Base-by-base conservation (phyloP, 2,329 filamentous ascomycete genomes). In the Penicillium hordei region DNA sequence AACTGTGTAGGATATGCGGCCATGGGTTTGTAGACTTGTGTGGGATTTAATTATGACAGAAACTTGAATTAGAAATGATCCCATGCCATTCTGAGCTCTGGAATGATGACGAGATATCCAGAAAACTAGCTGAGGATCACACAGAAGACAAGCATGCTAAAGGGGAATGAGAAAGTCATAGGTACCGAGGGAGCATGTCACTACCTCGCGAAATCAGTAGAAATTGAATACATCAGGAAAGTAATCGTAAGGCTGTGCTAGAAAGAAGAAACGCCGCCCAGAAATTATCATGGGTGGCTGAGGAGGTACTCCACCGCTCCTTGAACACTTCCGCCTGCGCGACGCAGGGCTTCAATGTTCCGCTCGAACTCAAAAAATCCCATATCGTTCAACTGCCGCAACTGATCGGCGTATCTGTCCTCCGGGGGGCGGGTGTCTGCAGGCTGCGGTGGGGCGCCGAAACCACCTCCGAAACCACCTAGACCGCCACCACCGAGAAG, bases 361-460 rank as follows among this genome's bases (percentile, higher is more conserved):
- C 90, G 81, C 52, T 99, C 93, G 70, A 97, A 99, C 71, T 99
- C 93, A 72, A 87, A 96, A 78, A 99, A 99, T 3, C 94, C 94
- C 94, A 99, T 99, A 65, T 97, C 94, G 74, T 99, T 99, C 61
- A 99, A 79, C 77, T 97, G 92, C 59, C 91, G 83, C 49, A 99
- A 81, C 76, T 99, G 93, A 33, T 90, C 87, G 3, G 90, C 92
- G 68, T 96, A 99, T 58, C 91, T 82, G 76, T 97, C 94, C 80
- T 99, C 94, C 0, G 94, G 93, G 5, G 94, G 93, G 61, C 93
- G 84, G 69, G 83, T 96, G 76, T 99, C 94, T 3, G 83, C 76
- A 5, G 91, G 89, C 19, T 84, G 77, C 19, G 84, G 77, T 13
- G 83, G 75, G 27, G 71, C 71, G 17, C 75, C 72, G 21, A 71